Conservation (phyloP, 2,329 filamentous ascomycete species). For the Colletotrichum karsti region DNA sequence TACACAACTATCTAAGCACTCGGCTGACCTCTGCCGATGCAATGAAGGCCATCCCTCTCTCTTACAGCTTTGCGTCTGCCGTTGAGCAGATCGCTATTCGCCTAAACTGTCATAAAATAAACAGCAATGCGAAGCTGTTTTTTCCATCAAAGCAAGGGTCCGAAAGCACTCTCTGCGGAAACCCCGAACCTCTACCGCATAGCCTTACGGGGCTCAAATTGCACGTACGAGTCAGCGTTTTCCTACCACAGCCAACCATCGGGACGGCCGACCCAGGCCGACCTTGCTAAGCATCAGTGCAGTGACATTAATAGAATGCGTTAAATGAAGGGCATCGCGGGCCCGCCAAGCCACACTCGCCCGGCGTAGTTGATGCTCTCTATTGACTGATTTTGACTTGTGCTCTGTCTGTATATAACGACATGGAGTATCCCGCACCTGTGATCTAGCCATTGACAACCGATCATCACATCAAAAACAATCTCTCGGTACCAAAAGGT, state of each 20-base stretch:
- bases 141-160: background rate
- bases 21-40: background rate
- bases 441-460: background rate
- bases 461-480: background rate
- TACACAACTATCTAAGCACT: too few relatives aligned
- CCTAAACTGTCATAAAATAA: background rate
- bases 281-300: background rate
- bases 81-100: background rate
- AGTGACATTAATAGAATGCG: background rate
- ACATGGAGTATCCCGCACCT: background rate
- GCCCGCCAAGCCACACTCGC: constrained; percentile 1
- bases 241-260: background rate
- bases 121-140: background rate
- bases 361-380: background rate
- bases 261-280: background rate
- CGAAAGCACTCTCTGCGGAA: background rate
- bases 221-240: background rate
- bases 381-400: background rate
- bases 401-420: background rate
- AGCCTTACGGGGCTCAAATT: background rate
- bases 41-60: background rate
- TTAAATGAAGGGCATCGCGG: constrained; percentile 6
- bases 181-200: constrained; percentile 1
- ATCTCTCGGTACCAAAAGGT: background rate
- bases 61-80: background rate